phyloP scores from a whole-genome alignment of 2,329 filamentous ascomycete genomes.

The Coleophoma crateriformis region DNA sequence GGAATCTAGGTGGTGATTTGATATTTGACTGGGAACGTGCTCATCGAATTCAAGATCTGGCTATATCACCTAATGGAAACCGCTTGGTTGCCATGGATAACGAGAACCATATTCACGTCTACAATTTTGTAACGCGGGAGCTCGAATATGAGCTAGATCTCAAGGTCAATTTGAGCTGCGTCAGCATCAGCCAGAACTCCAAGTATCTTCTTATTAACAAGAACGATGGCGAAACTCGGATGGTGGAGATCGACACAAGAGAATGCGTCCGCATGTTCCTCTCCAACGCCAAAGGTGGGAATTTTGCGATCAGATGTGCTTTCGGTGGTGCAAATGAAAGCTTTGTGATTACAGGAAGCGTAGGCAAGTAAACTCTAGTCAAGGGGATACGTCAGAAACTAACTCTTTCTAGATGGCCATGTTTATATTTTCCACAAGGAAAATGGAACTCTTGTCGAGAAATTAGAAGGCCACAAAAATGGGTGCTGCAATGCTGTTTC shows the following conservation, averaged over 20 bases:
- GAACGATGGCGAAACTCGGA: slow-evolving; percentile 67
- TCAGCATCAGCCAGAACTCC: slow-evolving; percentile 80
- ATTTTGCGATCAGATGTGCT: slow-evolving; percentile 73
- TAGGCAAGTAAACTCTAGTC: slow-evolving; percentile 53
- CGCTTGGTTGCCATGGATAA: slow-evolving; percentile 76
- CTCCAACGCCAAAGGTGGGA: slow-evolving; percentile 66
- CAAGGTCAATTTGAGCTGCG: slow-evolving; percentile 66
- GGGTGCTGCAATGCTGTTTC: slow-evolving; percentile 80
- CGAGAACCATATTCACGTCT: slow-evolving; percentile 68
- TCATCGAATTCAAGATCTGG: slow-evolving; percentile 77
- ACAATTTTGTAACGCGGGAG: slow-evolving; percentile 69
- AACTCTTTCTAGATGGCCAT: slow-evolving; percentile 42
- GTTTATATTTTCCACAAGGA: slow-evolving; percentile 91
- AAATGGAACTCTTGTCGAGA: slow-evolving; percentile 70
- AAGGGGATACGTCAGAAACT: slow-evolving; percentile 4
- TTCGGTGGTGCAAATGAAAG: slow-evolving; percentile 91
- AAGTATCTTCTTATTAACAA: slow-evolving; percentile 77
- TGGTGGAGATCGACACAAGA: slow-evolving; percentile 71
- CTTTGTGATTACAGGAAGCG: slow-evolving; percentile 87
- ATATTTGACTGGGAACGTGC: slow-evolving; percentile 62
- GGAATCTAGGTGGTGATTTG: slow-evolving; percentile 58
- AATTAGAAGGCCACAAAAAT: slow-evolving; percentile 65
- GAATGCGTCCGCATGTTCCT: slow-evolving; percentile 66
- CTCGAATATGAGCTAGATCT: slow-evolving; percentile 70
- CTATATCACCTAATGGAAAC: slow-evolving; percentile 74